Evolutionary conservation across 106 monocot genomes (phyloP).

Genomic region (Alisma plantagoaquatica): DNA sequence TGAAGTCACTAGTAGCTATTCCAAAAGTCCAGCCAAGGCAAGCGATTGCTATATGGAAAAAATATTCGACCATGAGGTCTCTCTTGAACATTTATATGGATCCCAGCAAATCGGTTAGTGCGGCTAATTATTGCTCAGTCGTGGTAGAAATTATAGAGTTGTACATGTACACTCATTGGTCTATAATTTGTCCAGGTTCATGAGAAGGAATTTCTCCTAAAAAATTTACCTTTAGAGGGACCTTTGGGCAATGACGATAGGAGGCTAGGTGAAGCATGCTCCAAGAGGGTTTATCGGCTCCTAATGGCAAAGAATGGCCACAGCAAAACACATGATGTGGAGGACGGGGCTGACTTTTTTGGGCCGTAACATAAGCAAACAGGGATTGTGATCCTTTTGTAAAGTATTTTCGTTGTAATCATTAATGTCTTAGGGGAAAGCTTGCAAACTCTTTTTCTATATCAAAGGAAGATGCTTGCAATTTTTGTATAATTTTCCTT

Average conservation of each 20-base stretch:
- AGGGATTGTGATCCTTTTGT: no score
- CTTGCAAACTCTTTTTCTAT: no score
- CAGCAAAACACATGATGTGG: constrained; percentile 51
- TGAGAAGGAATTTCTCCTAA: constrained; percentile 73
- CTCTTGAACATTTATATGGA: constrained; percentile 72
- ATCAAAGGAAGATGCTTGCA: no score
- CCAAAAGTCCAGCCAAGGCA: constrained; percentile 68
- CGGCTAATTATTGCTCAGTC: no score
- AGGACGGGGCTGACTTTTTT: constrained; percentile 67
- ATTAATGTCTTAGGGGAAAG: no score
- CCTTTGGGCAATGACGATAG: constrained; percentile 38
- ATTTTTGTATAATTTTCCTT: no score
- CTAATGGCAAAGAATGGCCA: constrained; percentile 65
- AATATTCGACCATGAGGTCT: constrained; percentile 84
- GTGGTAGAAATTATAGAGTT: not conserved
- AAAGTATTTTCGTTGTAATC: no score
- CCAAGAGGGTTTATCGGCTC: constrained; percentile 64
- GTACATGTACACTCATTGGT: not conserved
- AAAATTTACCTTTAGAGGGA: constrained; percentile 43
- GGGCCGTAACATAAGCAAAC: not conserved
- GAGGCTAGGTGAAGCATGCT: constrained; percentile 60
- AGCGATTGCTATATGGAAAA: constrained; percentile 74
- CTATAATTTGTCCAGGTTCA: constrained; percentile 30
- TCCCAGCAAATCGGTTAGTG: constrained; percentile 52
- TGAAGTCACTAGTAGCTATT: constrained; percentile 67